Evolutionary conservation across 257 asterid species (phyloP).

Genomic region (Nicotiana attenuata): DNA sequence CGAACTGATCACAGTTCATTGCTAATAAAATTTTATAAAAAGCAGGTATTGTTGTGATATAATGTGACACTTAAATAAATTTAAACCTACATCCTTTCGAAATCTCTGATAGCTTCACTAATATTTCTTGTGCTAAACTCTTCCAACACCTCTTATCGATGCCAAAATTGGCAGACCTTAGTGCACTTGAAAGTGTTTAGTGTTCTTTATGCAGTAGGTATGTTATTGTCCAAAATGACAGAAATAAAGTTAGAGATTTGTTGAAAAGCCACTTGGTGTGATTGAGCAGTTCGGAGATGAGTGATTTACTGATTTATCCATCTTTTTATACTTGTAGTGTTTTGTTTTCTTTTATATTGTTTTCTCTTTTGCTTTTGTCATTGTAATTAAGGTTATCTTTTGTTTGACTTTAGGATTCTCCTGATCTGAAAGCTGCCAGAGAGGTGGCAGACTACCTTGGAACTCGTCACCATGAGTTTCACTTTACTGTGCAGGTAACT

Average conservation of each 20-base stretch:
- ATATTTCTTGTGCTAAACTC: neutral
- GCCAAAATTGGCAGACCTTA: neutral
- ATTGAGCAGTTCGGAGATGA: neutral
- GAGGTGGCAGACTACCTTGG: slow-evolving; percentile 96
- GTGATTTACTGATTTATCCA: neutral
- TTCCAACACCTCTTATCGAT: neutral
- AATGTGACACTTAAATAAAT: neutral
- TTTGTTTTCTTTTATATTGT: neutral
- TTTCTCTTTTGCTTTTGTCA: neutral
- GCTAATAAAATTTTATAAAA: neutral
- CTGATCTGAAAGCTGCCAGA: slow-evolving; percentile 90
- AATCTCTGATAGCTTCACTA: neutral
- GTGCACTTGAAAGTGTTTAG: neutral
- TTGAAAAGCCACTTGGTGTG: neutral
- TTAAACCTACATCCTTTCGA: neutral
- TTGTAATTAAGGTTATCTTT: neutral
- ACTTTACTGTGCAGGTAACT: slow-evolving; percentile 90
- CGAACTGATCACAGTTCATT: neutral
- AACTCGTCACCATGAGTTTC: slow-evolving; percentile 94
- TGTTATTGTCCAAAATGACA: neutral
- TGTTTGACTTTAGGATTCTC: slow-evolving; percentile 67
- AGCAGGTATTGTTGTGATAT: neutral
- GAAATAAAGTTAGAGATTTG: neutral
- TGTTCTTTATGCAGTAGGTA: neutral
- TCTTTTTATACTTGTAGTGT: neutral